Evolutionary conservation across 805 yeast genomes (phyloP).

Genomic region (Komagataella pseudopastoris): DNA sequence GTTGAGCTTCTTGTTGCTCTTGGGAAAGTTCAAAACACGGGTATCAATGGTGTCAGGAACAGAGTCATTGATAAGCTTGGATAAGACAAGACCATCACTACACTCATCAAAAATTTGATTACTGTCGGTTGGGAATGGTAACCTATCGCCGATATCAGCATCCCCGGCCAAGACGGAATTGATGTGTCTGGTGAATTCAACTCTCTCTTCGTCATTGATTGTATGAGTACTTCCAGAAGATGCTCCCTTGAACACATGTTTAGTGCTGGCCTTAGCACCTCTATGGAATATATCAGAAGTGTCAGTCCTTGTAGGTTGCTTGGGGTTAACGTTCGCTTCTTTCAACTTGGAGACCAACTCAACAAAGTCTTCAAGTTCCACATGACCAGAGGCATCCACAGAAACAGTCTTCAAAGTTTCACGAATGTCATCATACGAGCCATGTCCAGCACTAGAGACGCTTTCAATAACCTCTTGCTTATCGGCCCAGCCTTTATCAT

Average conservation of each 20-base stretch:
- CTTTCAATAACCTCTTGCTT: conserved; percentile 82
- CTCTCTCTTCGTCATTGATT: conserved; percentile 91
- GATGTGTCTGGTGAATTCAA: conserved; percentile 92
- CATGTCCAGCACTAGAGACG: conserved; percentile 65
- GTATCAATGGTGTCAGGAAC: conserved; percentile 98
- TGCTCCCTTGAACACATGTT: conserved; percentile 68
- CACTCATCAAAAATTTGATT: conserved; percentile 96
- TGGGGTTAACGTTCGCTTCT: conserved; percentile 22
- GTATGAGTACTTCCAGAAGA: conserved; percentile 93
- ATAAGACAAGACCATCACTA: conserved; percentile 84
- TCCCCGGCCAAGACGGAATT: conserved; percentile 88
- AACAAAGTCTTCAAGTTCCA: conserved; percentile 90
- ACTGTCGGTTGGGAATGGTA: conserved; percentile 87
- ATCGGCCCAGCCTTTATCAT: conserved; percentile 91
- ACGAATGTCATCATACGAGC: conserved; percentile 83
- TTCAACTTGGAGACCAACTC: conserved; percentile 70
- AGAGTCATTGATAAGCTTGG: conserved; percentile 90
- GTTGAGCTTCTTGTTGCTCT: conserved; percentile 67
- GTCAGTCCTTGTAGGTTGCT: conserved; percentile 7
- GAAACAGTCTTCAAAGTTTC: conserved; percentile 83
- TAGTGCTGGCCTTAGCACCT: conserved; percentile 49
- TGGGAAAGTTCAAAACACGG: conserved; percentile 86
- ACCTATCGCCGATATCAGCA: conserved; percentile 63
- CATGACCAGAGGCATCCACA: conserved; percentile 95
- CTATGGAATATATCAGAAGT: conserved; percentile 25